These are phyloP conservation scores for Ceratocystis diversiconidia DNA, from an alignment of 2,329 filamentous ascomycete genomes.

Conservation along the genomic window DNA sequence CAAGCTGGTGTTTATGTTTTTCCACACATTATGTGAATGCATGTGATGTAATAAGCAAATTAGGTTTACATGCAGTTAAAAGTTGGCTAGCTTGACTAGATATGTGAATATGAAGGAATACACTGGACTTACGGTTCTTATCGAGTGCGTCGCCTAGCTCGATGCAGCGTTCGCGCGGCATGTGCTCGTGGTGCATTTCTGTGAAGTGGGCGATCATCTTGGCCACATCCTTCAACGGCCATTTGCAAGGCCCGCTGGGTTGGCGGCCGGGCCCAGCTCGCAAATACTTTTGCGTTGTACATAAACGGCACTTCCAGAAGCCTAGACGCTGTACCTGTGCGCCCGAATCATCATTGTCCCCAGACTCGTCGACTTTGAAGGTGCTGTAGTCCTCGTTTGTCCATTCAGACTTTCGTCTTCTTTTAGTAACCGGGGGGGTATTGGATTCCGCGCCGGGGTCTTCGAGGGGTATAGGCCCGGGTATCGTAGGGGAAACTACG, in stretches of 20 bases:
- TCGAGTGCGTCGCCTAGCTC: slow-evolving; percentile 32
- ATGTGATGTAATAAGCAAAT: background rate
- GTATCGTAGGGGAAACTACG: slow-evolving; percentile 9
- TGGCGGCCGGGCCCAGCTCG: slow-evolving; percentile 29
- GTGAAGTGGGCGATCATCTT: slow-evolving; percentile 36
- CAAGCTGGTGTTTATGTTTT: background rate
- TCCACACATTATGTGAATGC: background rate
- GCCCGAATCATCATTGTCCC: slow-evolving; percentile 13
- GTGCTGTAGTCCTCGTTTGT: slow-evolving; percentile 3
- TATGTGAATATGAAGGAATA: background rate
- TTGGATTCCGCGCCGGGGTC: slow-evolving; percentile 16
- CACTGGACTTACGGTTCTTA: slow-evolving; percentile 27
- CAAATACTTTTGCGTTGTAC: slow-evolving; percentile 30
- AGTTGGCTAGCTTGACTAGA: background rate
- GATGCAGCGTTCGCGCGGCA: slow-evolving; percentile 28
- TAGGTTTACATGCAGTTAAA: background rate
- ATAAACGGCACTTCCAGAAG: slow-evolving; percentile 34
- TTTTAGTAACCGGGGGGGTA: slow-evolving; percentile 13
- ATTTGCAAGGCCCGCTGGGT: slow-evolving; percentile 32
- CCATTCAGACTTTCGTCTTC: slow-evolving; percentile 14
- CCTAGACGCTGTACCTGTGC: slow-evolving; percentile 30
- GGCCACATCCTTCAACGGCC: slow-evolving; percentile 33
- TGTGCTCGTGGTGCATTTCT: slow-evolving; percentile 33
- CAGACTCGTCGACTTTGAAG: slow-evolving; percentile 18
- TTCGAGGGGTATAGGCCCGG: slow-evolving; percentile 16